Conservation (phyloP, 176 grass and related monocot genomes). For the Canna indica region DNA sequence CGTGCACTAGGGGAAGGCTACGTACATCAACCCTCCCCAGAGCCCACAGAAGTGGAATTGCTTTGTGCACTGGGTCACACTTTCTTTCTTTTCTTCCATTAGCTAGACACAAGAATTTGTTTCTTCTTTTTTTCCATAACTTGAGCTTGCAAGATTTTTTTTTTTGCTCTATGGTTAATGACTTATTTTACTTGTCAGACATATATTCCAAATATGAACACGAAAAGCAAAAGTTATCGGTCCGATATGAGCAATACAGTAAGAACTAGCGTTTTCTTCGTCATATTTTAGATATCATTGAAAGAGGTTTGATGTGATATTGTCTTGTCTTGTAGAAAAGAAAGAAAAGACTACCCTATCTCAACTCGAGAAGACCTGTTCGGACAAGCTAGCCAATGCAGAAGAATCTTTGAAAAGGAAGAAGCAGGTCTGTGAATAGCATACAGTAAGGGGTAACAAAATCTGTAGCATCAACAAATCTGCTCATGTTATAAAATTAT, state of each 20-base stretch:
- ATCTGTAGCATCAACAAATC: neutral
- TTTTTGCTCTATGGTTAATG: neutral
- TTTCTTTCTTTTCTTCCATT: neutral
- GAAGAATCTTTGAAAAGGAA: slow-evolving; percentile 79
- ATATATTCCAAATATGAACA: slow-evolving; percentile 85
- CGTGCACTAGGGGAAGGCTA: no score
- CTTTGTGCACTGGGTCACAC: no score
- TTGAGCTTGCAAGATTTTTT: neutral
- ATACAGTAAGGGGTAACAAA: neutral
- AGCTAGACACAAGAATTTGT: neutral
- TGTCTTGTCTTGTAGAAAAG: slow-evolving; percentile 40
- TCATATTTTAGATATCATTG: neutral
- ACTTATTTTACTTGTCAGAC: slow-evolving; percentile 34
- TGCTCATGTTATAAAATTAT: neutral
- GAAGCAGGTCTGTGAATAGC: slow-evolving; percentile 50
- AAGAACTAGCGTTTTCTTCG: slow-evolving; percentile 21
- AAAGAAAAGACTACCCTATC: slow-evolving; percentile 73
- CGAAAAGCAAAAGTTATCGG: slow-evolving; percentile 73
- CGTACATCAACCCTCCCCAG: no score
- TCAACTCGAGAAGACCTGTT: slow-evolving; percentile 61
- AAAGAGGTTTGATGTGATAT: slow-evolving; percentile 3
- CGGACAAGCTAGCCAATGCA: slow-evolving; percentile 58
- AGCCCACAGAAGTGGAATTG: no score
- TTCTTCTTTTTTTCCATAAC: neutral
- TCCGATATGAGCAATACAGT: slow-evolving; percentile 75